Evolutionary conservation across 805 yeast species (phyloP), one percentile per base, ranked within the genome.

Genomic region (Starmerella bacillaris): DNA sequence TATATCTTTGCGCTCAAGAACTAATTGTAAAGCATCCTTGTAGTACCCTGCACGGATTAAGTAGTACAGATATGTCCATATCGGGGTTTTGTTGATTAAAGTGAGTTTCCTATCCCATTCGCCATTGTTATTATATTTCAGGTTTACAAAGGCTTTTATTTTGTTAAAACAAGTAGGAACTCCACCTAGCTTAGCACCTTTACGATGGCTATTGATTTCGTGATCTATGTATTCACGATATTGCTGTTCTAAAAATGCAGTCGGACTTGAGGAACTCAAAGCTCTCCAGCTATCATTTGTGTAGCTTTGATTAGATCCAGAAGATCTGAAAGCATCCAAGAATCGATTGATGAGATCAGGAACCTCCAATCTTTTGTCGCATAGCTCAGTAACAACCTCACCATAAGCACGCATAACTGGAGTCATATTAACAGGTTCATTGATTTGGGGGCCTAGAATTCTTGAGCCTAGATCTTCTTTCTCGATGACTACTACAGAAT

Each of bases 1-100:
- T 15, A 77, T 68, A 27, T 73, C 72, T 41, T 67, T 69, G 49
- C 79, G 70, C 32, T 68, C 66, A 4, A 63, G 49, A 2, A 79
- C 73, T 35, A 78, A 67, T 26, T 72, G 72, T 21, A 78, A 58
- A 0, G 94, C 94, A 44, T 84, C 96, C 31, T 70, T 60, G 43
- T 69, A 58, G 44, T 78, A 68, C 2, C 98, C 96, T 3, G 86
- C 74, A 50, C 98, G 72, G 34, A 89, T 54, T 41, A 86, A 61
- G 55, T 79, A 86, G 52, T 77, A 89, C 8, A 89, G 58, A 26
- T 82, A 58, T 0, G 94, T 94, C 98, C 98, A 86, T n/a, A 89
- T 69, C 7, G 96, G 96, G 1, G 69, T 61, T 14, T 83, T 83
- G 55, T 86, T 84, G 18, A 82, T 73, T 36, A 75, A 59, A 27